Evolutionary conservation across 352 stramenopile genomes (phyloP), one percentile per base, ranked within the genome.

Genomic region (Phytophthora palmivora): DNA sequence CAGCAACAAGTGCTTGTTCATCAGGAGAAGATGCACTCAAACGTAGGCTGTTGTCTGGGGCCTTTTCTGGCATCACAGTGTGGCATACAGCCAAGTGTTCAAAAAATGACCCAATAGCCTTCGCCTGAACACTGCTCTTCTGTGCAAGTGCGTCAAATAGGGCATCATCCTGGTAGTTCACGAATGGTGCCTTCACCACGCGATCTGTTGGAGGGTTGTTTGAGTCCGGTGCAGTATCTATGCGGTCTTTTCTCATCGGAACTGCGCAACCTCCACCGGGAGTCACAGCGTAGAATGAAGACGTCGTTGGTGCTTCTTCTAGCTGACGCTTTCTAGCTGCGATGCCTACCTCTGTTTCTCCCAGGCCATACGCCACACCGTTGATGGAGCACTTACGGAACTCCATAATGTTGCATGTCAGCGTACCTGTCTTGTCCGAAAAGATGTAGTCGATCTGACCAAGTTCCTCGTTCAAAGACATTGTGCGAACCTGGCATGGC

Each of bases 11-110:
- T 16, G 91, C 90, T 61, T 97, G 87, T 33, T 97, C 91, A 65
- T 97, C 91, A 0, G 90, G 91, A 33, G 91, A 98, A 43, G 95
- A 97, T 1, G 95, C 92, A 56, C 93, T 97, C 56, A 98, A 82
- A 1, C 85, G 78, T 4, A 97, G 63, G 56, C 65, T 86, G 4
- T 87, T 88, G 42, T 97, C 95, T 0, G 95, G 50, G 28, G 97
- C 87, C 11, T 90, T 94, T 72, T 99, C 97, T 0, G 98, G 96
- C 69, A 99, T 98, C 28, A 99, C 97, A 5, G 97, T 99, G 76
- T 99, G 95, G 69, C 94, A 98, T 11, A 98, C 78, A 4, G 89
- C 69, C 24, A 98, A 63, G 67, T 96, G 84, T 43, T 96, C 88
- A 32, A 91, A 97, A 59, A 98, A 97, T 1, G 63, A 39, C 0